Conservation (phyloP, 176 grass and related monocot genomes). For the Thalia dealbata region DNA sequence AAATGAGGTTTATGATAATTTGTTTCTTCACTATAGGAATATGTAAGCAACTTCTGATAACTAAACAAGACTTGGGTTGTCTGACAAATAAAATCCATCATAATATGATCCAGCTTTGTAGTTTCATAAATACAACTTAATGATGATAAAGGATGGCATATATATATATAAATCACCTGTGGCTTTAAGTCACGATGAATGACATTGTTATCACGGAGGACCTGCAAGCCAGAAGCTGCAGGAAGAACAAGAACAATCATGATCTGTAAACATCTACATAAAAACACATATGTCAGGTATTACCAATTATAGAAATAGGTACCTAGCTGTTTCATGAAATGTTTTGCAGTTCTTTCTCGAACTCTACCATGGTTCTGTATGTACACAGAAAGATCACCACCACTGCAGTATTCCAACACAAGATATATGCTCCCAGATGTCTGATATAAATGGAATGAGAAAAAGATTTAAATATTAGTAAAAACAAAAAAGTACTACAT, state of each 20-base stretch:
- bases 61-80: neutral
- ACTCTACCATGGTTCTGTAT: constrained; percentile 51
- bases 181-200: constrained; percentile 97
- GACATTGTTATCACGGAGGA: constrained; percentile 76
- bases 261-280: neutral
- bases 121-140: neutral
- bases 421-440: constrained; percentile 67
- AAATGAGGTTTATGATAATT: too few species aligned
- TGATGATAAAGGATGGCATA: neutral
- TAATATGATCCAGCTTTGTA: neutral
- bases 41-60: neutral
- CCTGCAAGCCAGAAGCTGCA: constrained; percentile 83
- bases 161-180: constrained; percentile 38
- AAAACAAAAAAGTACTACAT: neutral
- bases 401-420: constrained; percentile 84
- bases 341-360: constrained; percentile 60
- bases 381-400: constrained; percentile 65
- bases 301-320: constrained; percentile 1
- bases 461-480: neutral
- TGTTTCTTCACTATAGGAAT: neutral
- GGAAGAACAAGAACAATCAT: constrained; percentile 7
- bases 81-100: neutral
- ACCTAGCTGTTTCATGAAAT: constrained; percentile 87
- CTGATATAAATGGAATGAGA: constrained; percentile 27
- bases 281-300: neutral